phyloP scores from a whole-genome alignment of 192 early-diverging fungal genomes.

The Coemansia sp. region DNA sequence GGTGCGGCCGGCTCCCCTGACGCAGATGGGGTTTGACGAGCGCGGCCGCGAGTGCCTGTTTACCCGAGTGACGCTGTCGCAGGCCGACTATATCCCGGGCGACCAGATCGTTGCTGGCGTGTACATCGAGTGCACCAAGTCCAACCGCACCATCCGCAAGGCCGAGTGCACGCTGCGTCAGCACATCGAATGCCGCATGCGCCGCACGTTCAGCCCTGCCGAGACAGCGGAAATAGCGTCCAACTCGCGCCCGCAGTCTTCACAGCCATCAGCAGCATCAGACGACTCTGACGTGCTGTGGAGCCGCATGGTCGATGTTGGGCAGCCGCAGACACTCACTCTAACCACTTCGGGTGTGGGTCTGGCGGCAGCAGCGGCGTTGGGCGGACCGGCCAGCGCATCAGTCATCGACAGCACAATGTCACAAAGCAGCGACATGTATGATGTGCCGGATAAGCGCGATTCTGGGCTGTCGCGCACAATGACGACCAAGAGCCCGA shows the following conservation, averaged over 20 bases:
- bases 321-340: constrained; percentile 21
- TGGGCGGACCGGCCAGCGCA: constrained; percentile 4
- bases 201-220: constrained; percentile 35
- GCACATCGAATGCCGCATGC: constrained; percentile 50
- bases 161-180: constrained; percentile 48
- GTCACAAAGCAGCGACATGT: constrained; percentile 14
- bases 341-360: constrained; percentile 35
- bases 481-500: constrained; percentile 18
- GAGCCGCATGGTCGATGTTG: constrained; percentile 36
- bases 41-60: constrained; percentile 38
- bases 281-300: constrained; percentile 51
- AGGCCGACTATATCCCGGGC: constrained; percentile 41
- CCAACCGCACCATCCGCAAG: constrained; percentile 40
- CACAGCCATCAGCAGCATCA: constrained; percentile 27
- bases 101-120: constrained; percentile 51
- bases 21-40: constrained; percentile 36
- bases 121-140: constrained; percentile 35
- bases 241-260: constrained; percentile 33
- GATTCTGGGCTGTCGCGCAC: constrained; percentile 17
- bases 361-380: constrained; percentile 29
- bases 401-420: not conserved
- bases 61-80: constrained; percentile 44
- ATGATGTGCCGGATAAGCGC: constrained; percentile 12
- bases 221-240: constrained; percentile 37
- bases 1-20: constrained; percentile 25